Conservation (phyloP, 2,329 filamentous ascomycete genomes). For the Colletotrichum horii region DNA sequence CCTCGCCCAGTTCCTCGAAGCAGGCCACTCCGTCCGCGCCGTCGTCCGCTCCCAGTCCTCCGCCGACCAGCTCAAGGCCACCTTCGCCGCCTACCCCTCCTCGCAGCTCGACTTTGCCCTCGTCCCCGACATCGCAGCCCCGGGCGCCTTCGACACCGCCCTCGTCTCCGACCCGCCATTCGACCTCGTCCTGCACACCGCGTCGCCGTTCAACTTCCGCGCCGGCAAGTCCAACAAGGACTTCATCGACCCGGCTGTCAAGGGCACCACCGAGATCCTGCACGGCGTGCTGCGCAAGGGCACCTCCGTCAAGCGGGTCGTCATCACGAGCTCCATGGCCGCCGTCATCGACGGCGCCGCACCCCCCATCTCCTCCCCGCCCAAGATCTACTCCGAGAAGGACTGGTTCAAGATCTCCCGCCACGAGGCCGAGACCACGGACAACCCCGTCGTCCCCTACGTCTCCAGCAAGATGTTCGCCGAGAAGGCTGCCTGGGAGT, state of each 20-base stretch:
- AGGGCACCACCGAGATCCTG: slow-evolving; percentile 55
- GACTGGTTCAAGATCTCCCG: slow-evolving; percentile 42
- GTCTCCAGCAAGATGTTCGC: slow-evolving; percentile 54
- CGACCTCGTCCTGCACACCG: slow-evolving; percentile 76
- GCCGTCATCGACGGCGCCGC: slow-evolving; percentile 42
- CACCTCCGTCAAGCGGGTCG: slow-evolving; percentile 66
- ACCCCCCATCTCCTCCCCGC: slow-evolving; percentile 40
- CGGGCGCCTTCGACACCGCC: slow-evolving; percentile 38
- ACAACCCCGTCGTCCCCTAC: slow-evolving; percentile 49
- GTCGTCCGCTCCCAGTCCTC: slow-evolving; percentile 34
- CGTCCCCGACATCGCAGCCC: slow-evolving; percentile 38
- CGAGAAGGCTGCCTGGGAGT: slow-evolving; percentile 36
- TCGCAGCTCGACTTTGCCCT: slow-evolving; percentile 27
- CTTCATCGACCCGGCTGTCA: slow-evolving; percentile 60
- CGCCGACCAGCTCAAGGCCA: not conserved
- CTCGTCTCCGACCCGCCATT: slow-evolving; percentile 56
- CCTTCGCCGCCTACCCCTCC: not conserved
- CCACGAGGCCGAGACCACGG: not conserved
- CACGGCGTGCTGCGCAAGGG: slow-evolving; percentile 49
- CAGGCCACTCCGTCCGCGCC: slow-evolving; percentile 43
- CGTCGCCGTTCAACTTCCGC: slow-evolving; percentile 73
- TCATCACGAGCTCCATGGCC: slow-evolving; percentile 55
- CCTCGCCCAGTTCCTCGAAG: slow-evolving; percentile 36
- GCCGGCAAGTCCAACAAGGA: slow-evolving; percentile 59
- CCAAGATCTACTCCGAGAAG: slow-evolving; percentile 47